phyloP scores from a whole-genome alignment of 1,284 basidiomycete species.

The Thelephora terrestris region DNA sequence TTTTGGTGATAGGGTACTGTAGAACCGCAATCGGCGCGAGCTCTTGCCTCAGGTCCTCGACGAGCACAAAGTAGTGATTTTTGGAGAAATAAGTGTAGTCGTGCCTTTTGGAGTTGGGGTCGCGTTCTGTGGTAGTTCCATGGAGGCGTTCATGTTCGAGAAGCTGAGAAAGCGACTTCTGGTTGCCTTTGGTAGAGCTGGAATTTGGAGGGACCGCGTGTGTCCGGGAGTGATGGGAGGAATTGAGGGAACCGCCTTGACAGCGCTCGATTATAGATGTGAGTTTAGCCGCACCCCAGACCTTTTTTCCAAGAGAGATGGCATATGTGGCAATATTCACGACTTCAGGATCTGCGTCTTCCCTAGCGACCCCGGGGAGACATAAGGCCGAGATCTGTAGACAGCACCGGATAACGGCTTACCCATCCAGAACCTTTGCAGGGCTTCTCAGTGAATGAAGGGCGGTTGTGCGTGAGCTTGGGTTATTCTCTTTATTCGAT shows the following conservation, averaged over 20 bases:
- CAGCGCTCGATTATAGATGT: slow-evolving; percentile 65
- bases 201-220: slow-evolving; percentile 13
- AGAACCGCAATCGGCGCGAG: slow-evolving; percentile 59
- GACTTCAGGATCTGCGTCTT: slow-evolving; percentile 11
- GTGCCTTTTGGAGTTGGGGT: slow-evolving; percentile 77
- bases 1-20: slow-evolving; percentile 49
- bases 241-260: slow-evolving; percentile 20
- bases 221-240: slow-evolving; percentile 17
- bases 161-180: slow-evolving; percentile 48
- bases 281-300: slow-evolving; percentile 75
- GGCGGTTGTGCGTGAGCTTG: slow-evolving; percentile 11
- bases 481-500: slow-evolving; percentile 58
- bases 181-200: slow-evolving; percentile 14
- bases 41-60: slow-evolving; percentile 85
- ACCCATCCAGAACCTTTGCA: slow-evolving; percentile 51
- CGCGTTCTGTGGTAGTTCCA: slow-evolving; percentile 84
- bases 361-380: slow-evolving; percentile 10
- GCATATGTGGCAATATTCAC: slow-evolving; percentile 68
- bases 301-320: slow-evolving; percentile 71
- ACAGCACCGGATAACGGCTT: slow-evolving; percentile 16
- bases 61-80: slow-evolving; percentile 71
- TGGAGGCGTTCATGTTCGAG: slow-evolving; percentile 83
- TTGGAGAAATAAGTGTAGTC: slow-evolving; percentile 88
- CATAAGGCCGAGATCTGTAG: not conserved
- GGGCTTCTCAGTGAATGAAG: slow-evolving; percentile 44